Base-by-base conservation (phyloP, 2,329 filamentous ascomycete species). In the Emmonsia crescens region DNA sequence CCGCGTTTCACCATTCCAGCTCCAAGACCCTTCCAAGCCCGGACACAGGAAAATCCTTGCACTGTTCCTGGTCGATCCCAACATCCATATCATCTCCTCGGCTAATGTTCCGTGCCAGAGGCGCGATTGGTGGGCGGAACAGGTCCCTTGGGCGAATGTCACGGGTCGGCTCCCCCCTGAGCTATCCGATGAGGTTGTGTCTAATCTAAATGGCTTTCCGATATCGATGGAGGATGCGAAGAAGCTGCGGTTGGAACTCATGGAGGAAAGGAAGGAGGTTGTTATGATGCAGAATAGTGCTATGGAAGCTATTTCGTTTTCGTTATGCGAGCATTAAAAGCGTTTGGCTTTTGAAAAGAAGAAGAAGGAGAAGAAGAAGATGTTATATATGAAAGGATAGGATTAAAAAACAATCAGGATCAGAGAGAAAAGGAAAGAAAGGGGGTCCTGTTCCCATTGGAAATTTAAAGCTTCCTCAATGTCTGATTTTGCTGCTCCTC, bases 41-140 rank as follows among this genome's bases (percentile, higher is more conserved):
- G 64, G 65, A 24, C 65, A 66, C 38, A 56, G 62, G 40, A 65
- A 66, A 42, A 66, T 65, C 52, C 57, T 66, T 5, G 63, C 61
- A 8, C 44, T 66, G 29, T 66, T 65, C 59, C 62, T 66, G 12
- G 62, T 66, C 24, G 61, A 64, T 31, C 62, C 64, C 40, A 62
- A 65, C 36, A 61, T 63, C 51, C 62, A 61, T 27, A 60, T 65
- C 51, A 65, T 62, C 42, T 66, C 65, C 9, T 65, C 62, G 16
- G 60, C 64, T 12, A 61, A 65, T 48, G 60, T 66, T 12, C 65
- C 63, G 1, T 40, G 56, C 10, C 64, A 65, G 57, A 44, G 61
- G 31, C 46, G 33, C 16, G 65, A 66, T 48, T 66, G 62, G 65
- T 66, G 62, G 63, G 54, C 48, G 10, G 31, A 61, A 44, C 5